Conservation (phyloP, 495 filamentous ascomycete genomes). For the Penicillium chermesinum region DNA sequence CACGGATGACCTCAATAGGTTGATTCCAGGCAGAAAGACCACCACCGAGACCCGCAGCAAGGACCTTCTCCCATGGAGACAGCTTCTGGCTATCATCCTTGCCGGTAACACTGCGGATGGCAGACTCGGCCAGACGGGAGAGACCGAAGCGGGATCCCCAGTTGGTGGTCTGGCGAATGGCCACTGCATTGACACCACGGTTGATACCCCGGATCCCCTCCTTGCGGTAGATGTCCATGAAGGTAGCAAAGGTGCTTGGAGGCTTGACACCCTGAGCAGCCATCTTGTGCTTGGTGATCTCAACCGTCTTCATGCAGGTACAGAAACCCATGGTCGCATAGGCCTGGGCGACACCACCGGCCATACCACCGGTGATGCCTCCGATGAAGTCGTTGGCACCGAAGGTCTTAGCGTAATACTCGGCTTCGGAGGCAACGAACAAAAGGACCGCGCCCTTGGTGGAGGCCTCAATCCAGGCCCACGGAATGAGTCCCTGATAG, state of each 20-base stretch:
- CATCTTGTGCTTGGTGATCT: slow-evolving; percentile 97
- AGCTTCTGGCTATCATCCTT: slow-evolving; percentile 79
- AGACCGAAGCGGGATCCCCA: slow-evolving; percentile 97
- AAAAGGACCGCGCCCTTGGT: slow-evolving; percentile 98
- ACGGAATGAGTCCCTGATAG: slow-evolving; percentile 99
- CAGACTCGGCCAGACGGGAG: slow-evolving; percentile 80
- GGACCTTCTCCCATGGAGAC: slow-evolving; percentile 77
- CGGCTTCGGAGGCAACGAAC: slow-evolving; percentile 97
- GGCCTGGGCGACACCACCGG: slow-evolving; percentile 91
- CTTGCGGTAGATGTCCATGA: slow-evolving; percentile 93
- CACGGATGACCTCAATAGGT: slow-evolving; percentile 98
- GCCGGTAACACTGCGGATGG: slow-evolving; percentile 72
- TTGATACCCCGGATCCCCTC: slow-evolving; percentile 97
- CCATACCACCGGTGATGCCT: slow-evolving; percentile 89
- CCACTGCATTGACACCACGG: slow-evolving; percentile 95
- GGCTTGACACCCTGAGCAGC: slow-evolving; percentile 77
- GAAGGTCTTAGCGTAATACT: slow-evolving; percentile 77
- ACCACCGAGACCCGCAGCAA: slow-evolving; percentile 82
- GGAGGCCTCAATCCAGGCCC: slow-evolving; percentile 99
- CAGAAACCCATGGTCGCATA: slow-evolving; percentile 99
- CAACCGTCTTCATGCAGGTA: slow-evolving; percentile 99
- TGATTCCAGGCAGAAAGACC: slow-evolving; percentile 98
- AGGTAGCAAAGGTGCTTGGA: slow-evolving; percentile 82
- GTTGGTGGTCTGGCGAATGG: slow-evolving; percentile 98
- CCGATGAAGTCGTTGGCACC: slow-evolving; percentile 81